These are phyloP conservation scores for Aspergillus sp. DNA, from an alignment of 2,329 filamentous ascomycete species.

Conservation along the genomic window DNA sequence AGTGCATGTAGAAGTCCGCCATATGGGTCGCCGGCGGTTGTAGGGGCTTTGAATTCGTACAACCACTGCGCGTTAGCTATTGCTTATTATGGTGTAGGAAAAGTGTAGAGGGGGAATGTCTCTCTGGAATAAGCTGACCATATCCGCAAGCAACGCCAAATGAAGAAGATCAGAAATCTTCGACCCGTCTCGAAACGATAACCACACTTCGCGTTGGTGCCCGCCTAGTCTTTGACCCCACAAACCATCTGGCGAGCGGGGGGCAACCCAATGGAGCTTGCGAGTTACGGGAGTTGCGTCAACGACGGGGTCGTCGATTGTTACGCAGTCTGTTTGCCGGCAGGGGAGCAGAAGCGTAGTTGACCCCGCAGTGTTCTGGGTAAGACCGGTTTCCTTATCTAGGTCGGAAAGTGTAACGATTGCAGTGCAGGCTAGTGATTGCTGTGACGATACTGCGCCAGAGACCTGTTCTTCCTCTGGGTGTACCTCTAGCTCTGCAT, in stretches of 20 bases:
- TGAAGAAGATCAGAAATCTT: conserved; percentile 16
- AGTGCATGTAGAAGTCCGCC: conserved; percentile 17
- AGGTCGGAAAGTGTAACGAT: conserved; percentile 20
- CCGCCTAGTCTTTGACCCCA: conserved; percentile 26
- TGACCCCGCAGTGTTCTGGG: conserved; percentile 6
- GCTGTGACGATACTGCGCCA: neutral
- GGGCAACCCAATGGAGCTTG: conserved; percentile 22
- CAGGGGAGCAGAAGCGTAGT: conserved; percentile 7
- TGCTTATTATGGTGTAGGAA: neutral
- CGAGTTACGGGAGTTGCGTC: conserved; percentile 22
- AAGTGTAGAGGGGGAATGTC: no score
- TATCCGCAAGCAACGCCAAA: conserved; percentile 21
- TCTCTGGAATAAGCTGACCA: conserved; percentile 11
- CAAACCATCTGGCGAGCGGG: conserved; percentile 17
- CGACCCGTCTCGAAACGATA: conserved; percentile 23
- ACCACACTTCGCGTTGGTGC: conserved; percentile 23
- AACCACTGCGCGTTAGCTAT: neutral
- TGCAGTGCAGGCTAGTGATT: conserved; percentile 6
- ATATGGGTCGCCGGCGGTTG: conserved; percentile 24
- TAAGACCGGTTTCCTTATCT: conserved; percentile 18
- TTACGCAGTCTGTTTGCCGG: conserved; percentile 19
- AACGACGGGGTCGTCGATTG: conserved; percentile 23
- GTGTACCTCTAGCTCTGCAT: conserved; percentile 11
- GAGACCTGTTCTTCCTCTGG: neutral
- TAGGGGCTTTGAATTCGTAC: conserved; percentile 14